phyloP scores from a whole-genome alignment of 108 stramenopile species.

The Cyclotella kingstonii region DNA sequence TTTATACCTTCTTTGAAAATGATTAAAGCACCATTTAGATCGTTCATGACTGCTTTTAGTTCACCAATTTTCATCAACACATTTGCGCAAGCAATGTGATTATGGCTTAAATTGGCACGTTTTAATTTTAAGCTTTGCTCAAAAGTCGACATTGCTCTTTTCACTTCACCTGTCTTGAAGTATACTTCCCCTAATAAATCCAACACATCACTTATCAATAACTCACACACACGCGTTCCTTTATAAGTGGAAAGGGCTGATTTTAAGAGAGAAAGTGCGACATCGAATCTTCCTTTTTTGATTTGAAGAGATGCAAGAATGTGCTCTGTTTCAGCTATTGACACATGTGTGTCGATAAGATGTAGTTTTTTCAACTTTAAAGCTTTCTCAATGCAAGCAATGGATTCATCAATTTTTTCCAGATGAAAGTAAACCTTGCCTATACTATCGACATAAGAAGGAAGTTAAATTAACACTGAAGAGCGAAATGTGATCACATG shows the following conservation, averaged over 20 bases:
- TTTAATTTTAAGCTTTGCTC: constrained; percentile 46
- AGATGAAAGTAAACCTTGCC: constrained; percentile 44
- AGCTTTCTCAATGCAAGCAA: constrained; percentile 26
- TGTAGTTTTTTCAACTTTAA: constrained; percentile 34
- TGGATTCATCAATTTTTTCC: constrained; percentile 38
- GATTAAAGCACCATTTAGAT: constrained; percentile 38
- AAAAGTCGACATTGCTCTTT: constrained; percentile 26
- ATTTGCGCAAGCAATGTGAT: constrained; percentile 37
- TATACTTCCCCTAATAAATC: constrained; percentile 46
- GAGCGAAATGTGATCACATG: too few species aligned
- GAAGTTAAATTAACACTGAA: too few species aligned
- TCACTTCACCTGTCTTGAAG: constrained; percentile 5
- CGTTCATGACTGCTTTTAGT: constrained; percentile 25
- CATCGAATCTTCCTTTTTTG: constrained; percentile 23
- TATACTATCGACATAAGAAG: too few species aligned
- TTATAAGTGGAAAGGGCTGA: constrained; percentile 46
- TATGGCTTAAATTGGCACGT: constrained; percentile 12
- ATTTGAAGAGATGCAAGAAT: constrained; percentile 44
- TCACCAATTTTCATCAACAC: constrained; percentile 46
- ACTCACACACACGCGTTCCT: constrained; percentile 27
- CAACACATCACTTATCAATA: constrained; percentile 38
- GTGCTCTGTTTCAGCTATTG: constrained; percentile 48
- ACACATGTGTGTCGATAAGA: constrained; percentile 22
- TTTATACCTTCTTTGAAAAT: constrained; percentile 51
- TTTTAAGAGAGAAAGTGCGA: constrained; percentile 29